Base-by-base conservation (phyloP, 257 asterid species). In the Plantago major region DNA sequence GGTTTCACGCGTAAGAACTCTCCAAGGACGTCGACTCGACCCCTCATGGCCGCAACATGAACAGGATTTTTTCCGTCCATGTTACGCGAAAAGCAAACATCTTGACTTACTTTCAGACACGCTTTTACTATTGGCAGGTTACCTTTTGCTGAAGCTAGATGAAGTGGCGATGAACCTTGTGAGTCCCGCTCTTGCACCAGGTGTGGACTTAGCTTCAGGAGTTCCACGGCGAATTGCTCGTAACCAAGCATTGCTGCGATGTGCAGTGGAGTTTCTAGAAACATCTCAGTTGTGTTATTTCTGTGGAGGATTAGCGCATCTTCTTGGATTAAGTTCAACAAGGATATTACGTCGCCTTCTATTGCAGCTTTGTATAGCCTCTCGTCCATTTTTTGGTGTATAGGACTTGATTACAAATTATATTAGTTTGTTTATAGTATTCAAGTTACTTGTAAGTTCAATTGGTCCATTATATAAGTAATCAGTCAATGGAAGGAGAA, bases 11-110 rank as follows among this genome's bases (percentile, higher is more conserved):
- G 11, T 49, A 72, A 0, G 67, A 84, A 19, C 67, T 71, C 75
- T 6, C 64, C 40, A 70, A 84, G n/a, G 7, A 37, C 74, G 0
- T 58, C 73, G n/a, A 66, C n/a, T 7, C 76, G 65, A 2, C 86
- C 86, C 75, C 73, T 73, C 55, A 73, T 69, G 19, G 79, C 81
- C 0, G 88, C 88, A 1, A 71, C 18, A 37, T 84, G 85, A 0
- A 77, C 10, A 8, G 92, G 88, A 38, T 77, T 76, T 43, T 68
- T 77, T 6, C 81, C 88, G 4, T 77, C 75, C 11, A 60, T 18
- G 19, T 77, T 80, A 14, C 62, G 30, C 1, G 52, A 71, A 0
- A 60, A 45, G 6, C 79, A 78, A 73, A 63, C 42, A 8, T 69
- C 82, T 0, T 74, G 55, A 51, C 78, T 38, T 9, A 54, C 58